Base-by-base conservation (phyloP, 1,284 basidiomycete genomes). In the Porogramme epimiltina region DNA sequence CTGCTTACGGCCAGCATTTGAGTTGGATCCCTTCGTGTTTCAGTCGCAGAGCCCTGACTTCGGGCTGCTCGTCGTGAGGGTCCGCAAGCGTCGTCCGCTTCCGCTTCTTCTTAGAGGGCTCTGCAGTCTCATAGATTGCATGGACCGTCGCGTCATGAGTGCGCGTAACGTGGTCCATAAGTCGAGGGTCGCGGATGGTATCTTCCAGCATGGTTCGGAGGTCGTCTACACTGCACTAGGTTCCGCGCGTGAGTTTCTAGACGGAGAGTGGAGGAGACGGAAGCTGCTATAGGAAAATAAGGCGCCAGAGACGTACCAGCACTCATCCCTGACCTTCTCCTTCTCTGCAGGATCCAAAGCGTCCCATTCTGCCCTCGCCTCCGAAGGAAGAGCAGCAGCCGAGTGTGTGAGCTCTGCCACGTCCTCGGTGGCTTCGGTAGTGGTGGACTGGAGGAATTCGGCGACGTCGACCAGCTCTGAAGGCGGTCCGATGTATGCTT, bases 1-100 rank as follows among this genome's bases (percentile, higher is more conserved):
- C 44, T 51, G 66, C 76, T 60, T 62, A 89, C 86, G 76, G 76
- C 80, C 84, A 88, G 59, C 82, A 79, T 40, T 69, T 73, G 18
- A 90, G 71, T 44, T 75, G 65, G 18, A 82, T 69, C 5, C 60
- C 60, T 13, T 82, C 79, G 20, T 89, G 65, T 23, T 71, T 72
- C 42, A 73, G 66, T 57, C 82, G 77, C 2, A 89, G 60, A 3
- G 66, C 62, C 1, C 67, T 61, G 3, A 81, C 75, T 20, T 81
- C 79, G 11, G 73, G 65, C 15, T 67, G 63, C 44, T 77, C 70
- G n/a, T 64, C 51, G 5, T 55, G 48, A 4, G 64, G 61, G 13
- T 67, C 66, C 2, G 62, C 51, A 18, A 68, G 39, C 19, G 62
- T 62, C 54, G 63, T 74, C 53, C 75, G 72, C 49, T 73, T 78